phyloP scores from a whole-genome alignment of 441 rosid genomes.

The Mallotus japonicus region DNA sequence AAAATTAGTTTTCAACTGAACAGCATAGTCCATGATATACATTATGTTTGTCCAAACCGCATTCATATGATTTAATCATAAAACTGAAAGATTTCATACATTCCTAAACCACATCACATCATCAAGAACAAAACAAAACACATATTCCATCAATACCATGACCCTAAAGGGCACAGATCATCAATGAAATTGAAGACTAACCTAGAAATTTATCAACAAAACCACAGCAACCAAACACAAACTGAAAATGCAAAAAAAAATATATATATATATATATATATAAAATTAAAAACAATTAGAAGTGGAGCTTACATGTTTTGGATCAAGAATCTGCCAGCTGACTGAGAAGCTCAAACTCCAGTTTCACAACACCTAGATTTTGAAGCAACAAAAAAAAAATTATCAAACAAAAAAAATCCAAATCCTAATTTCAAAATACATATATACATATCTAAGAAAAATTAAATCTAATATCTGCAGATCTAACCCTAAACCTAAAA shows the following conservation, averaged over 20 bases:
- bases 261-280: not conserved
- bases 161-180: conserved; percentile 1
- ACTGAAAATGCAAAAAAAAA: not conserved
- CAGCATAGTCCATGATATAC: conserved; percentile 11
- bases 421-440: conserved; percentile 17
- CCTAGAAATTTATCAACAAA: conserved; percentile 6
- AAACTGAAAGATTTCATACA: not conserved
- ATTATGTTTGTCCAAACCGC: conserved; percentile 11
- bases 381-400: conserved; percentile 12
- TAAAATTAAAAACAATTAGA: conserved; percentile 11
- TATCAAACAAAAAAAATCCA: conserved; percentile 18
- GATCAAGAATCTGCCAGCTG: conserved; percentile 47
- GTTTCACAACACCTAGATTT: conserved; percentile 34
- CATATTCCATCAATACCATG: conserved; percentile 4
- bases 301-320: conserved; percentile 45
- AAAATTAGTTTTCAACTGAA: not conserved
- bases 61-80: conserved; percentile 3
- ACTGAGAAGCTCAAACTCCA: conserved; percentile 48
- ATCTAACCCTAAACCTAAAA: conserved; percentile 50
- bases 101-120: conserved; percentile 3
- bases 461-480: conserved; percentile 33
- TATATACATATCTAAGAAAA: not conserved
- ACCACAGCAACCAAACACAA: not conserved
- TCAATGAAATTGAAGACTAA: conserved; percentile 6
- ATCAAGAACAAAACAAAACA: not conserved